Conservation (phyloP, 345 rosid species). For the Carallia brachiata region DNA sequence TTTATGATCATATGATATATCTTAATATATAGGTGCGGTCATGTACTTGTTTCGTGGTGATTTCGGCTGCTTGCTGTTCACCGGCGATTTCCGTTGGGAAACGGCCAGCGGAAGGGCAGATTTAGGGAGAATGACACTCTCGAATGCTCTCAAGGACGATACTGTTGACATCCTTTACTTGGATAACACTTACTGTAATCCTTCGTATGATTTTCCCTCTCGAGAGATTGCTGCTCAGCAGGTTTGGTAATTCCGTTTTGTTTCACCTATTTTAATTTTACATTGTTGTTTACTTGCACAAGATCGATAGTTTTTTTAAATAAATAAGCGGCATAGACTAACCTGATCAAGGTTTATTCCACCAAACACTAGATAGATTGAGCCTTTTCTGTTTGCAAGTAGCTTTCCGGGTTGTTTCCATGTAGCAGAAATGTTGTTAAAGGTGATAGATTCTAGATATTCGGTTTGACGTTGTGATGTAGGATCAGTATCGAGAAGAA, state of each 20-base stretch:
- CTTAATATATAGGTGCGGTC: slow-evolving; percentile 44
- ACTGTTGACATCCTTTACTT: slow-evolving; percentile 52
- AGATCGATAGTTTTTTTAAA: background rate
- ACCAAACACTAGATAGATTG: too few relatives aligned
- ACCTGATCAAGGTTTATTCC: too few relatives aligned
- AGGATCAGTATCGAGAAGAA: too few relatives aligned
- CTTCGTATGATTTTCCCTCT: slow-evolving; percentile 57
- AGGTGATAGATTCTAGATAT: too few relatives aligned
- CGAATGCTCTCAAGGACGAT: slow-evolving; percentile 40
- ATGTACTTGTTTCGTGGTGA: slow-evolving; percentile 78
- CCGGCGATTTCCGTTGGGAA: slow-evolving; percentile 83
- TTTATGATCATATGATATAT: background rate
- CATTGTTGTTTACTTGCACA: background rate
- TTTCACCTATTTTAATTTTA: background rate
- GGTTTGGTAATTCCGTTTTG: slow-evolving; percentile 24
- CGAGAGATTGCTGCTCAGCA: slow-evolving; percentile 53
- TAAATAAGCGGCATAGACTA: too few relatives aligned
- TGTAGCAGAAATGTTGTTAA: too few relatives aligned
- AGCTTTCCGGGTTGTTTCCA: too few relatives aligned
- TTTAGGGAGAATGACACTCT: slow-evolving; percentile 36
- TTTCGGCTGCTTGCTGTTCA: slow-evolving; percentile 69
- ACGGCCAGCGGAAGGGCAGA: slow-evolving; percentile 25
- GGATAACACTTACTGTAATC: slow-evolving; percentile 81
- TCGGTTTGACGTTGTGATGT: too few relatives aligned
- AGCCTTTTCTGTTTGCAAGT: too few relatives aligned